Evolutionary conservation across 2,329 filamentous ascomycete species (phyloP), one percentile per base, ranked within the genome.

Genomic region (Bipolaris cookei): DNA sequence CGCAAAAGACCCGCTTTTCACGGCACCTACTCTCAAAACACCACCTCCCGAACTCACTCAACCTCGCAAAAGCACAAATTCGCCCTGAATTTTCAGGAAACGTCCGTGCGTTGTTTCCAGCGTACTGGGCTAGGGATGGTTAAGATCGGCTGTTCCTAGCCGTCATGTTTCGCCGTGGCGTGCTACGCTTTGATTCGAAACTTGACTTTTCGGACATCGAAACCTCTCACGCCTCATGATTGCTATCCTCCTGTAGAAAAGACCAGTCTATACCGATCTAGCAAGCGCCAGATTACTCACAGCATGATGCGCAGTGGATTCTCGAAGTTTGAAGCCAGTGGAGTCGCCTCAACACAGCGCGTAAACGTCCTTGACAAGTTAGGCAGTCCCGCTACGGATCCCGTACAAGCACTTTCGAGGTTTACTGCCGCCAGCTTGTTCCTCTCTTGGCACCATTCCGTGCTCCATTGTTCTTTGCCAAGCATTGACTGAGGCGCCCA

Each of bases 181-280:
- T 63, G 58, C 61, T 58, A 23, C 42, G 16, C 47, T 39, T 48
- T 48, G 58, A 62, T 69, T 68, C 67, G 67, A 69, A 69, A 69
- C 66, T 58, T 62, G 59, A 59, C 56, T 45, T 56, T 56, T 46
- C 55, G 44, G 50, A 45, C 45, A 42, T 56, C 58, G 62, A 68
- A 68, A 69, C 67, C 52, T 56, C 56, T 41, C 38, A 38, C 42
- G 61, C 59, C 48, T 65, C 62, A 65, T 49, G 41, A 32, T 48
- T 56, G 42, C 58, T 53, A 56, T 48, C 28, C 51, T 51, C 47
- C 32, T 18, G 25, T 49, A 37, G 20, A 32, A 44, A 42, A 42
- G 34, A 52, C 45, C 41, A 42, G 21, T 14, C 49, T 13, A 37
- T 49, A n/a, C 34, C 43, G 51, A 42, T 18, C 21, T 13, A 51